These are phyloP conservation scores for Pilobolus umbonatus DNA, from an alignment of 192 early-diverging fungal species.

Conservation along the genomic window DNA sequence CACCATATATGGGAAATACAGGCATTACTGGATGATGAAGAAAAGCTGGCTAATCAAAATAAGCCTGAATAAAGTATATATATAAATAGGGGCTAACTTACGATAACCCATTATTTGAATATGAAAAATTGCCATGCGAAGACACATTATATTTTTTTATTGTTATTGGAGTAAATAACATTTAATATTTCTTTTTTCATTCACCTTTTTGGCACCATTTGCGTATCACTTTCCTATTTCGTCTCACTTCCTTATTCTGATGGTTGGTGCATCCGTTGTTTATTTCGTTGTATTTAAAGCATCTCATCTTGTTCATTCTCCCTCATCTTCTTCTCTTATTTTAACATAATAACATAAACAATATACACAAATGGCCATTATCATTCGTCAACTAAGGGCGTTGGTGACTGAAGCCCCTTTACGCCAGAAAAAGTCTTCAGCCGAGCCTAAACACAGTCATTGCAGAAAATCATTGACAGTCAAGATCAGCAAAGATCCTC, in stretches of 20 bases:
- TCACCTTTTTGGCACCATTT: not conserved
- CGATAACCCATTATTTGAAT: no score
- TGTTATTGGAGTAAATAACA: not conserved
- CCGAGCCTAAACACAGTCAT: constrained; percentile 1
- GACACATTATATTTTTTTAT: not conserved
- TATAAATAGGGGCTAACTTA: no score
- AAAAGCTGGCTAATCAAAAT: constrained; percentile 14
- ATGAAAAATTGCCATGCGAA: not conserved
- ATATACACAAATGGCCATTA: constrained; percentile 11
- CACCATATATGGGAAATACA: constrained; percentile 72
- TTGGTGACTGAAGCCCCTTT: constrained; percentile 16
- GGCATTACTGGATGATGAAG: constrained; percentile 48
- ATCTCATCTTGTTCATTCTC: not conserved
- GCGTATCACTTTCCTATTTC: not conserved
- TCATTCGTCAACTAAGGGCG: constrained; percentile 11
- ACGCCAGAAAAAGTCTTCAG: constrained; percentile 2
- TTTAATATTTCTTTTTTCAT: not conserved
- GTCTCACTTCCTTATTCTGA: not conserved
- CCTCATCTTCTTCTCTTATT: not conserved
- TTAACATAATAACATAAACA: not conserved
- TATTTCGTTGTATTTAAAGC: no score
- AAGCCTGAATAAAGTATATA: no score
- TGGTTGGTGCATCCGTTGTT: no score
- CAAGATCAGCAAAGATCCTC: constrained; percentile 30
- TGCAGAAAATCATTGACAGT: constrained; percentile 15